Evolutionary conservation across 768 basidiomycete genomes (phyloP), one percentile per base, ranked within the genome.

Genomic region (Naganishia vaughanmartiniae): DNA sequence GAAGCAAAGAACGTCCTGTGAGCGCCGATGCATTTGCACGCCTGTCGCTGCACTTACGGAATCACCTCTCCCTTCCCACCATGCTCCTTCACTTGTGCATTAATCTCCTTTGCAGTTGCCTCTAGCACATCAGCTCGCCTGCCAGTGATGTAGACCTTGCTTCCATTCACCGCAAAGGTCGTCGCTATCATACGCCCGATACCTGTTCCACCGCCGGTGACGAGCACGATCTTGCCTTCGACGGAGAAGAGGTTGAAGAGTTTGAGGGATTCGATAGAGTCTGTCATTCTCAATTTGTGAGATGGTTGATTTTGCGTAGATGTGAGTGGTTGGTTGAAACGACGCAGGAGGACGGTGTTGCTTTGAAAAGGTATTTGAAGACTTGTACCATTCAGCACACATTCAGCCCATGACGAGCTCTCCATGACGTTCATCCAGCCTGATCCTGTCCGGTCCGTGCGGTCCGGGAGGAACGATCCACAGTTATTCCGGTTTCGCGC

Each of bases 111-210:
- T 15, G 74, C 77, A 5, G 77, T 73, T 55, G 60, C 66, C 10
- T 77, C 58, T 11, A 78, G 70, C 1, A 74, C 75, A n/a, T 80
- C 77, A 45, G 53, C 33, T 28, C 80, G 54, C 48, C 80, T 72
- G 11, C 79, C 79, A 21, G 76, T 75, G 69, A 81, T 81, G 70
- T 80, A 81, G 14, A 81, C 80, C 63, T 73, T 78, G 45, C 80
- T 76, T 2, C 79, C 79, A 57, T 81, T 80, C 31, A 66, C 68
- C 0, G 73, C 76, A 66, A 79, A 79, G 0, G 78, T 78, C 14
- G 69, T 72, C 19, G 78, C 72, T 60, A 79, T 76, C 36, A 79
- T 77, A 42, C 76, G 73, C 4, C 80, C 80, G 39, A 81, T 84
- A 12, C 76, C 78, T 2, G 73, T 76, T 26, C 77, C 79, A 6